Evolutionary conservation across 495 filamentous ascomycete genomes (phyloP).

Genomic region (Xylaria sp.): DNA sequence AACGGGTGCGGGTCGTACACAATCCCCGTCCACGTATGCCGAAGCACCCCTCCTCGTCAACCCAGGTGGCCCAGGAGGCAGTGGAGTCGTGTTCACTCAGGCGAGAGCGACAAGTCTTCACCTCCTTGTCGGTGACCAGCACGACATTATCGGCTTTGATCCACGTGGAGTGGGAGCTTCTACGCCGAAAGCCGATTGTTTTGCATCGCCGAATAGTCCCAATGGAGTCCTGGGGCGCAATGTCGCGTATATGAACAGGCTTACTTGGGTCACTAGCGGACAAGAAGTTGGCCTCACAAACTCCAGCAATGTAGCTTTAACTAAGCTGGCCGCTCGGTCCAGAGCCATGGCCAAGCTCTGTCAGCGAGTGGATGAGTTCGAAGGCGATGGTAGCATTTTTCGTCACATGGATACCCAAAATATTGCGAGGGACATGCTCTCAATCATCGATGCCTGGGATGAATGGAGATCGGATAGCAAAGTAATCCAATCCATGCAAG

Average conservation of each 20-base stretch:
- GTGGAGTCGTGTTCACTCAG: slow-evolving; percentile 52
- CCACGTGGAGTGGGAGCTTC: slow-evolving; percentile 45
- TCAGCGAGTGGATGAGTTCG: slow-evolving; percentile 37
- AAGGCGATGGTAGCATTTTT: slow-evolving; percentile 43
- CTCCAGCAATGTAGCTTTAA: slow-evolving; percentile 45
- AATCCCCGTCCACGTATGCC: slow-evolving; percentile 49
- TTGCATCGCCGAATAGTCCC: slow-evolving; percentile 32
- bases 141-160: slow-evolving; percentile 47
- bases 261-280: slow-evolving; percentile 27
- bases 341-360: slow-evolving; percentile 47
- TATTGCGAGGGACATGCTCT: slow-evolving; percentile 43
- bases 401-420: slow-evolving; percentile 40
- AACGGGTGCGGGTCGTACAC: slow-evolving; percentile 57
- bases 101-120: slow-evolving; percentile 49
- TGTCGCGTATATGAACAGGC: slow-evolving; percentile 35
- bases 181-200: slow-evolving; percentile 43
- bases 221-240: slow-evolving; percentile 34
- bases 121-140: slow-evolving; percentile 45
- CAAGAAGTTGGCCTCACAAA: slow-evolving; percentile 45
- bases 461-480: slow-evolving; percentile 38
- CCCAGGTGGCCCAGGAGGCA: slow-evolving; percentile 60
- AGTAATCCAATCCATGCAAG: slow-evolving; percentile 18
- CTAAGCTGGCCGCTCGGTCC: slow-evolving; percentile 38
- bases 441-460: slow-evolving; percentile 46
- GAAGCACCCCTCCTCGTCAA: slow-evolving; percentile 36